Evolutionary conservation across 257 asterid genomes (phyloP), one percentile per base, ranked within the genome.

Genomic region (Apocynum venetum): DNA sequence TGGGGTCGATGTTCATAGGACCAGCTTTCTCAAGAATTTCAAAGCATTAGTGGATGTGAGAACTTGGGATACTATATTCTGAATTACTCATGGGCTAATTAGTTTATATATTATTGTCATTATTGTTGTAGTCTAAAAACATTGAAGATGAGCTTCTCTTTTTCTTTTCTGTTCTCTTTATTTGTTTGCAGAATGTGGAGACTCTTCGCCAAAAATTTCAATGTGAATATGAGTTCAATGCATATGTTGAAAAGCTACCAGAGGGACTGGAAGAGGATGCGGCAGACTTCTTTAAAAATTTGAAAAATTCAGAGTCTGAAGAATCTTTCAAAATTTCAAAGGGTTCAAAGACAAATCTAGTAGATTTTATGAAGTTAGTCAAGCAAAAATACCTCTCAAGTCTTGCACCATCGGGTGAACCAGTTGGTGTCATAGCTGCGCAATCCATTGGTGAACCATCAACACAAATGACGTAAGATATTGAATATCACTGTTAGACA

Each of bases 391-490:
- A 93, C 80, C 84, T 96, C 75, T 90, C 92, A 1, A 93, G 99
- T 82, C 93, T 93, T 36, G 99, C 96, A 60, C 92, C 85, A 61
- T 59, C 98, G 11, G 99, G 99, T 65, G 98, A 96, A 83, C 97
- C 99, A 0, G 99, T 96, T 80, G 99, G 99, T 77, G 96, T 96
- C 59, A 88, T 96, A 85, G 98, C 98, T 75, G 99, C 97, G 82
- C 99, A 96, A 89, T 96, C 99, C 0, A 77, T 96, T 41, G 99
- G 99, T 51, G 99, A 96, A 90, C 99, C 99, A 64, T 96, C 99
- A 56, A 96, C 99, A 8, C 99, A 96, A 83, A 96, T 96, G 98
- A 93, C 99, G 99, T 96, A 91, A 88, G 97, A 67, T 80, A 40
- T 72, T 83, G 61, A 51, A 14, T 36, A 44, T 53, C 19, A 14